Conservation (phyloP, 306 rosid species). For the Astragalus membranaceus region DNA sequence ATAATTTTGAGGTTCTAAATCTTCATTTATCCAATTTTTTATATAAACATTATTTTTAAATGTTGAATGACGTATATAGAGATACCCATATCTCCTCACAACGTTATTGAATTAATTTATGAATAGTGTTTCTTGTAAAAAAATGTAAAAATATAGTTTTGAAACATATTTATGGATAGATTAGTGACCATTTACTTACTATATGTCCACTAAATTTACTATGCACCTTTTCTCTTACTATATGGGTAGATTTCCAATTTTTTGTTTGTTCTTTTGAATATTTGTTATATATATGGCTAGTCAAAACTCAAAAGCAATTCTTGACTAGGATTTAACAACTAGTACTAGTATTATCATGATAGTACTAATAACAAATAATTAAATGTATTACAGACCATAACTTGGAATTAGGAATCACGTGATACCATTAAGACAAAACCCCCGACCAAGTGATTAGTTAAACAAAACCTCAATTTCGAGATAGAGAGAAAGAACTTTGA, state of each 20-base stretch:
- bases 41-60: no score
- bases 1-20: no score
- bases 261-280: background rate
- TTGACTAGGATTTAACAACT: conserved; percentile 23
- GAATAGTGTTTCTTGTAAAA: no score
- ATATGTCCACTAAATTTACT: no score
- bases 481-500: conserved; percentile 37
- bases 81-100: no score
- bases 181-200: no score
- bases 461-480: conserved; percentile 45
- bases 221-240: no score
- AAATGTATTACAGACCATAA: conserved; percentile 44
- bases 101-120: no score
- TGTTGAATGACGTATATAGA: no score
- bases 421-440: conserved; percentile 90
- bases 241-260: background rate
- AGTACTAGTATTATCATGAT: conserved; percentile 16
- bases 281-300: background rate
- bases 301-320: conserved; percentile 29
- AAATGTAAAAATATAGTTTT: no score
- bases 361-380: background rate
- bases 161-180: no score
- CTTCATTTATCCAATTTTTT: no score
- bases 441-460: conserved; percentile 96
- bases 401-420: conserved; percentile 99